Evolutionary conservation across 1,284 basidiomycete genomes (phyloP).

Genomic region (Tilletiaria anomala): DNA sequence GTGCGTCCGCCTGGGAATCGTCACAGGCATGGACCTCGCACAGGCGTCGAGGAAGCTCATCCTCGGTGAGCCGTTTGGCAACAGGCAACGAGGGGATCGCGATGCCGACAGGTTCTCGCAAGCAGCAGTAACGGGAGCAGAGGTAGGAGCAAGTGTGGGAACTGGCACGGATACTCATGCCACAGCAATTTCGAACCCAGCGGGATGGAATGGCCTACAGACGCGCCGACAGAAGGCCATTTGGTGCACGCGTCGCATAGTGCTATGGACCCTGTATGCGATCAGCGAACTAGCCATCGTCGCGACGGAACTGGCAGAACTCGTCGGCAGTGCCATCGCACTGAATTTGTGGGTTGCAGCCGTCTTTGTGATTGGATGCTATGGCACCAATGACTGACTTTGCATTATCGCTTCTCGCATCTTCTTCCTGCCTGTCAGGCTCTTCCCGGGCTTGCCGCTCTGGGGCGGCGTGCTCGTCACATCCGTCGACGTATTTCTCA

Average conservation of each 20-base stretch:
- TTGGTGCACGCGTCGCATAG: constrained; percentile 57
- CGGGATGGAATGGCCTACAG: constrained; percentile 16
- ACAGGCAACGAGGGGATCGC: too few relatives aligned
- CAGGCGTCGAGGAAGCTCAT: constrained; percentile 22
- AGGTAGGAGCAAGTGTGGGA: constrained; percentile 43
- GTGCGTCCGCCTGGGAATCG: constrained; percentile 45
- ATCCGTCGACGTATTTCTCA: constrained; percentile 63
- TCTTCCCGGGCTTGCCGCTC: constrained; percentile 57
- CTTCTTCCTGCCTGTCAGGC: constrained; percentile 26
- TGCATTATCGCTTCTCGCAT: not conserved
- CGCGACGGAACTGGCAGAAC: constrained; percentile 47
- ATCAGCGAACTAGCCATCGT: constrained; percentile 62
- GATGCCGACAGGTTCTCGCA: too few relatives aligned
- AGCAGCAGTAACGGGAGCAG: too few relatives aligned
- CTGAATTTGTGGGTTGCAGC: constrained; percentile 50
- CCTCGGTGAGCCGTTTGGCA: constrained; percentile 17
- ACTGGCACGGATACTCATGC: constrained; percentile 52
- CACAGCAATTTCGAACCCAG: constrained; percentile 25
- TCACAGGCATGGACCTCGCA: constrained; percentile 41
- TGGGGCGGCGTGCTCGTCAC: constrained; percentile 54
- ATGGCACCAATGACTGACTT: not conserved
- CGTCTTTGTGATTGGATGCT: not conserved
- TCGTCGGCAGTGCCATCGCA: constrained; percentile 66
- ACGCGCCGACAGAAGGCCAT: constrained; percentile 51
- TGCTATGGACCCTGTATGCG: constrained; percentile 48